These are phyloP conservation scores for Talaromyces nanjingensis DNA, from an alignment of 495 filamentous ascomycete species.

Conservation along the genomic window DNA sequence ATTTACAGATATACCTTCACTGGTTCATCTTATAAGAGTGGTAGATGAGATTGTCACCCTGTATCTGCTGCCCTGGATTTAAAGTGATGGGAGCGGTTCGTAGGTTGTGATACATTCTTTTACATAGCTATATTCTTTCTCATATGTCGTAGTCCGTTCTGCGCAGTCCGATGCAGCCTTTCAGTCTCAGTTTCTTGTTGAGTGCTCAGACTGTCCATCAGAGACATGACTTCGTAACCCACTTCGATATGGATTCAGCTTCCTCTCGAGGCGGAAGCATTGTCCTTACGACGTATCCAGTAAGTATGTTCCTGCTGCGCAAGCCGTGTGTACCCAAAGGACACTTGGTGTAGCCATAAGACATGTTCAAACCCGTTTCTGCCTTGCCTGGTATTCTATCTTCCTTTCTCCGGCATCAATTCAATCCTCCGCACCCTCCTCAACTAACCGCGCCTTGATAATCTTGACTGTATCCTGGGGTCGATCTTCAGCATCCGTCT, in stretches of 20 bases:
- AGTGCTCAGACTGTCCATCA: background rate
- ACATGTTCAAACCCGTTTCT: background rate
- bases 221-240: background rate
- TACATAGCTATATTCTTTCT: background rate
- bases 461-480: slow-evolving; percentile 83
- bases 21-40: slow-evolving; percentile 59
- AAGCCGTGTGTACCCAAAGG: background rate
- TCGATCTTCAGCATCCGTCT: slow-evolving; percentile 72
- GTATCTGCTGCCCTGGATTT: slow-evolving; percentile 94
- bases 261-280: background rate
- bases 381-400: background rate
- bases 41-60: slow-evolving; percentile 69
- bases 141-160: background rate
- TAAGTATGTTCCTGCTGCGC: background rate
- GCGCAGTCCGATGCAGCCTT: background rate
- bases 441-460: slow-evolving; percentile 57
- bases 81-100: slow-evolving; percentile 79
- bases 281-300: background rate
- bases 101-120: slow-evolving; percentile 46
- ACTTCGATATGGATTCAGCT: background rate
- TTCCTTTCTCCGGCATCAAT: slow-evolving; percentile 5
- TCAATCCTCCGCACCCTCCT: slow-evolving; percentile 46
- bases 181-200: background rate
- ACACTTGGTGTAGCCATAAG: background rate
- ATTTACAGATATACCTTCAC: slow-evolving; percentile 57